These are phyloP conservation scores for Thermothelomyces thermophilus DNA, from an alignment of 2,329 filamentous ascomycete species.

Conservation along the genomic window DNA sequence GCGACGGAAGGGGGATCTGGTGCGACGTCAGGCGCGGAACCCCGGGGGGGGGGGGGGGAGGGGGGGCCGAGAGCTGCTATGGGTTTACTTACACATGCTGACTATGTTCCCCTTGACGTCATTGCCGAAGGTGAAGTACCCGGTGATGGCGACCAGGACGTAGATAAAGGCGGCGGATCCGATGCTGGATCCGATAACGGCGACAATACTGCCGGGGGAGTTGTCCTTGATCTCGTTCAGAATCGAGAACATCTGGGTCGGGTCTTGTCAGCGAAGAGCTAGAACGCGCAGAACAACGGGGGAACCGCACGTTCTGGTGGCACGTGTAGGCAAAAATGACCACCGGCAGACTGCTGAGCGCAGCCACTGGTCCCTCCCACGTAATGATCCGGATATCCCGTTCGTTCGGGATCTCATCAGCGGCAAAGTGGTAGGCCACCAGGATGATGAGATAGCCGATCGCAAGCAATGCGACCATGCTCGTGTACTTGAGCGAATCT, in stretches of 20 bases:
- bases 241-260: slow-evolving; percentile 86
- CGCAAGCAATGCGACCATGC: slow-evolving; percentile 79
- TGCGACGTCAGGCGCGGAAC: slow-evolving; percentile 9
- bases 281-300: background rate
- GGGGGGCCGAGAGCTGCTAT: too few relatives aligned
- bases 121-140: slow-evolving; percentile 92
- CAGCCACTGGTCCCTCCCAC: slow-evolving; percentile 72
- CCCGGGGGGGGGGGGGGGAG: slow-evolving; percentile 1
- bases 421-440: slow-evolving; percentile 85
- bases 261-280: slow-evolving; percentile 30
- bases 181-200: slow-evolving; percentile 76
- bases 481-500: slow-evolving; percentile 96
- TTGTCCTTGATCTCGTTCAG: slow-evolving; percentile 89
- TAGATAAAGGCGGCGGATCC: slow-evolving; percentile 84
- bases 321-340: slow-evolving; percentile 99
- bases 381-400: slow-evolving; percentile 66
- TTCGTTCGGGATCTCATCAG: slow-evolving; percentile 67
- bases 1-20: slow-evolving; percentile 64
- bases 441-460: slow-evolving; percentile 92
- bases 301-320: slow-evolving; percentile 75
- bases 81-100: slow-evolving; percentile 69
- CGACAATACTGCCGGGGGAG: slow-evolving; percentile 66
- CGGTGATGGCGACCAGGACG: slow-evolving; percentile 85
- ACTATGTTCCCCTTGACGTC: slow-evolving; percentile 88
- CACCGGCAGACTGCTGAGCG: slow-evolving; percentile 81